Percentiles rank a stretch among this genome's conserved stretches.
Conservation (phyloP, 805 yeast species). For the Clavispora santaluciae region DNA sequence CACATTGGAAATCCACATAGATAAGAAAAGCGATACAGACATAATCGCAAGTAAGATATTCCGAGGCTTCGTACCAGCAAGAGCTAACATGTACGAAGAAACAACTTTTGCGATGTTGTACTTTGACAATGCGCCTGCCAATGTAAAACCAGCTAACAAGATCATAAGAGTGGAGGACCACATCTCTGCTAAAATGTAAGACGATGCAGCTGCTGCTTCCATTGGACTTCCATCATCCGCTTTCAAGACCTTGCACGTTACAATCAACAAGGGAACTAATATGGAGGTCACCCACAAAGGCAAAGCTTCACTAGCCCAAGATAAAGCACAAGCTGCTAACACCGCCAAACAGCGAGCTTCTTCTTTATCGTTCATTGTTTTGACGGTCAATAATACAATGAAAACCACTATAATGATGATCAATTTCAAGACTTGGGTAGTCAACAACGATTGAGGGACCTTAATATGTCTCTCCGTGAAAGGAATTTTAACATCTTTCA, state of each 20-base stretch:
- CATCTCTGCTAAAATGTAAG: constrained; percentile 79
- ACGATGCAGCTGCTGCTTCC: constrained; percentile 65
- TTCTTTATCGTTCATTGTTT: constrained; percentile 31
- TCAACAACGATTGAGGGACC: constrained; percentile 46
- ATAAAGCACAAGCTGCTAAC: constrained; percentile 70
- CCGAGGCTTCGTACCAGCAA: constrained; percentile 84
- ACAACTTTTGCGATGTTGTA: constrained; percentile 82
- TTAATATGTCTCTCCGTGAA: constrained; percentile 17
- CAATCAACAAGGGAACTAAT: constrained; percentile 75
- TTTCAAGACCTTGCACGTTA: constrained; percentile 63
- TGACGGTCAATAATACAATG: constrained; percentile 23
- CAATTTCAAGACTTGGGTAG: constrained; percentile 42
- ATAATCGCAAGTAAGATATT: constrained; percentile 72
- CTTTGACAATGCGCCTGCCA: constrained; percentile 92
- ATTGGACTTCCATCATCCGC: constrained; percentile 45
- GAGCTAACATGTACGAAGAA: constrained; percentile 74
- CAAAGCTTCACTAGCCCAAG: constrained; percentile 95
- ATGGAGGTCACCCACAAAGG: constrained; percentile 89
- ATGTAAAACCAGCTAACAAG: constrained; percentile 86
- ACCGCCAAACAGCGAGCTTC: constrained; percentile 64
- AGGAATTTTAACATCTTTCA: constrained; percentile 30
- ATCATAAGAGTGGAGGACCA: constrained; percentile 94
- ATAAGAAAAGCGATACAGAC: constrained; percentile 78
- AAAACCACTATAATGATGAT: constrained; percentile 46
- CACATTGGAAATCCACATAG: constrained; percentile 96